Base-by-base conservation (phyloP, 1,139 yeast genomes). In the Blastobotrys persicus region DNA sequence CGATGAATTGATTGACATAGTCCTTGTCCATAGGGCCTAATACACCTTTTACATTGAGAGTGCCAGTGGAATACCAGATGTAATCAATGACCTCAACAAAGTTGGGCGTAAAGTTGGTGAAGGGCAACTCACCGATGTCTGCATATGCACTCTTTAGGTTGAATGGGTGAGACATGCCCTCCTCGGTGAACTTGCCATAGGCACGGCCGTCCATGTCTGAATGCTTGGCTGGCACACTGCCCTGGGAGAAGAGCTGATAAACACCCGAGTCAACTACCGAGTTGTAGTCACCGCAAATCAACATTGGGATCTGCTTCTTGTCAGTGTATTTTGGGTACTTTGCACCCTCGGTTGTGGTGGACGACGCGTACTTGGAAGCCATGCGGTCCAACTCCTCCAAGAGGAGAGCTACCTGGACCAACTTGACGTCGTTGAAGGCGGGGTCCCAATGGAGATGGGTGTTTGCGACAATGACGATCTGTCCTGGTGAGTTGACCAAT, bases 391-490 rank as follows among this genome's bases (percentile, higher is more conserved):
- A 71, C 68, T 92, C 96, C 64, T 92, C 98, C 64, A 94, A 73
- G 56, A 94, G 73, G 43, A 92, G 84, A 44, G 96, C 97, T 49
- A 88, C 92, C 73, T 94, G 98, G 69, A 94, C 85, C 6, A 97
- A 81, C 69, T 94, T 94, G 52, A 94, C 99, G 71, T 94, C 99
- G 65, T 88, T 88, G 66, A 83, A 88, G 44, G 88, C 89, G 7
- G 98, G 98, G 71, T 92, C 98, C 98, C 98, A 94, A 68, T 91
- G 97, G 67, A 92, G 80, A 75, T 94, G 99, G 0, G 98, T 91
- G 61, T 91, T 92, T 2, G 86, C 89, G 42, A 88, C 76, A 57
- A 88, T 76, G 45, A 92, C 71, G 55, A 79, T 77, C 64, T 85
- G 88, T 9, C 91, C 91, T 9, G 91, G 47, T 78, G 47, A 76